These are phyloP conservation scores for Hypoxylon sp. DNA, from an alignment of 2,329 filamentous ascomycete species.

Conservation along the genomic window DNA sequence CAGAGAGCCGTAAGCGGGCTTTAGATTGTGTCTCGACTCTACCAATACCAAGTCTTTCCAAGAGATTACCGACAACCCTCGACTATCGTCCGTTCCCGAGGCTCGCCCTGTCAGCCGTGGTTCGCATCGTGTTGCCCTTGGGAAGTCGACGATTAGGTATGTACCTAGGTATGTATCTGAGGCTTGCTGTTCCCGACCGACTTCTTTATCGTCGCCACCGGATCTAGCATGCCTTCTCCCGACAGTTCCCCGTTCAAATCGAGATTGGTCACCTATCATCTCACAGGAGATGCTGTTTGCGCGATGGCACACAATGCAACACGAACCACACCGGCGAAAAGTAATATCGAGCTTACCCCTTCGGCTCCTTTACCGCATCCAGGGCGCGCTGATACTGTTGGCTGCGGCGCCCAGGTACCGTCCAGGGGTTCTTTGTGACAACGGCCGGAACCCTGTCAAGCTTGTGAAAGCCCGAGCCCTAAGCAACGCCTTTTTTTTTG, in stretches of 20 bases:
- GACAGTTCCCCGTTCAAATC: background rate
- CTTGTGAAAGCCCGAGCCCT: background rate
- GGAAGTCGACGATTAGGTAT: too few relatives aligned
- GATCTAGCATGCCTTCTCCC: constrained; percentile 2
- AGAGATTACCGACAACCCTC: background rate
- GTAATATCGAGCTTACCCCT: constrained; percentile 1
- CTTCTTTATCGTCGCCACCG: constrained; percentile 14
- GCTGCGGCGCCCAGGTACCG: constrained; percentile 8
- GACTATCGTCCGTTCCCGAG: constrained; percentile 2
- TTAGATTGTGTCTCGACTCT: constrained; percentile 3
- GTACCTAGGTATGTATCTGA: too few relatives aligned
- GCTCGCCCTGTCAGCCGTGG: background rate
- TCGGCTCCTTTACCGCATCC: constrained; percentile 29
- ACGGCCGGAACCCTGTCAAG: constrained; percentile 7
- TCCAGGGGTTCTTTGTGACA: constrained; percentile 24
- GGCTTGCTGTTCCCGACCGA: constrained; percentile 29
- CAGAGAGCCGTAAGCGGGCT: constrained; percentile 10
- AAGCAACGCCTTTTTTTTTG: background rate
- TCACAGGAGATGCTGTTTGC: constrained; percentile 19
- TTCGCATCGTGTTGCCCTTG: constrained; percentile 6
- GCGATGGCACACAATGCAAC: constrained; percentile 25
- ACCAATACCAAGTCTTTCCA: constrained; percentile 13
- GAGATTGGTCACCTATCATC: constrained; percentile 1
- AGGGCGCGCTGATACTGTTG: constrained; percentile 20
- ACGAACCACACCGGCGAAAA: constrained; percentile 25